Conservation (phyloP, 495 filamentous ascomycete genomes). For the Bryoglossum gracile region DNA sequence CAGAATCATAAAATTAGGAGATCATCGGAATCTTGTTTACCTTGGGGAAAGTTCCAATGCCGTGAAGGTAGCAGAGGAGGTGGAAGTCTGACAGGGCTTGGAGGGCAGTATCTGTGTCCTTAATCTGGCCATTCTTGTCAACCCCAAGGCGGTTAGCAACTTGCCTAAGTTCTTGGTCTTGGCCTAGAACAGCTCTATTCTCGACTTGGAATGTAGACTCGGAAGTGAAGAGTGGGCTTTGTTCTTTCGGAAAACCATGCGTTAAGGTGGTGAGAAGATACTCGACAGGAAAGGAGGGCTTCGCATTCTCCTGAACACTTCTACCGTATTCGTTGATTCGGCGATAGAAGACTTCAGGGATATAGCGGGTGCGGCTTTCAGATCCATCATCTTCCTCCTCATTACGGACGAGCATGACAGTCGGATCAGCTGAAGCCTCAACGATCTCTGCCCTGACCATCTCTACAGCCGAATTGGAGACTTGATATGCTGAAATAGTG, state of each 20-base stretch:
- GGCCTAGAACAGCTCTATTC: slow-evolving; percentile 78
- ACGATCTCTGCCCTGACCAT: slow-evolving; percentile 96
- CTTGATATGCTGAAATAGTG: slow-evolving; percentile 84
- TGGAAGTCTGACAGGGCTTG: slow-evolving; percentile 85
- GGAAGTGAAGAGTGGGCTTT: slow-evolving; percentile 64
- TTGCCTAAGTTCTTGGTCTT: slow-evolving; percentile 64
- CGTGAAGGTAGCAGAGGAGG: slow-evolving; percentile 77
- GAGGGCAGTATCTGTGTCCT: slow-evolving; percentile 47
- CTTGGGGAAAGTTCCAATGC: slow-evolving; percentile 74
- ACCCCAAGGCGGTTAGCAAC: slow-evolving; percentile 56
- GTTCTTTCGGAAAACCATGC: slow-evolving; percentile 83
- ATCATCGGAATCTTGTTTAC: slow-evolving; percentile 30
- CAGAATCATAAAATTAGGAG: slow-evolving; percentile 1
- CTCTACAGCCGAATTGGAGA: slow-evolving; percentile 88
- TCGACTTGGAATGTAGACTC: slow-evolving; percentile 73
- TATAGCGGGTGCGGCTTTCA: slow-evolving; percentile 72
- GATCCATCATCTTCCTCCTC: slow-evolving; percentile 77
- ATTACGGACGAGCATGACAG: slow-evolving; percentile 87
- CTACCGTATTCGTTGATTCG: slow-evolving; percentile 93
- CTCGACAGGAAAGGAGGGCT: slow-evolving; percentile 91
- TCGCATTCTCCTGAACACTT: slow-evolving; percentile 94
- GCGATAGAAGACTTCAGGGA: slow-evolving; percentile 95
- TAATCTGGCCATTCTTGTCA: slow-evolving; percentile 41
- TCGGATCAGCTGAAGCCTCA: slow-evolving; percentile 88
- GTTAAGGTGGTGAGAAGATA: slow-evolving; percentile 94